These are phyloP conservation scores for Afroboletus lepidellus DNA, from an alignment of 1,284 basidiomycete genomes.

Conservation along the genomic window DNA sequence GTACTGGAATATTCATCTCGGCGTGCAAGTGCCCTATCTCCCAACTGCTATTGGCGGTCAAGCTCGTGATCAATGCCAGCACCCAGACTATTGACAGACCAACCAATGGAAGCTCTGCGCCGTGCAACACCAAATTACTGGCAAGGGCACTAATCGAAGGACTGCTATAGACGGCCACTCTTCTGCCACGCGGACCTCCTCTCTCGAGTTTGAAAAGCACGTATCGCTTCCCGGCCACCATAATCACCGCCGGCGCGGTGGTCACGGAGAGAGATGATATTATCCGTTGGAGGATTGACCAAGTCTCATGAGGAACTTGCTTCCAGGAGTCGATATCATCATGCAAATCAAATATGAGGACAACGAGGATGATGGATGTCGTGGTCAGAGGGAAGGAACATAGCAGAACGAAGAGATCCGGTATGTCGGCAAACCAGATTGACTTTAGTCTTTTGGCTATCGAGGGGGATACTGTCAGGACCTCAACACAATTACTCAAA, in stretches of 20 bases:
- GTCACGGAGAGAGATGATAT: background rate
- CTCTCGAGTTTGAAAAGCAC: background rate
- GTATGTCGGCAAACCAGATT: background rate
- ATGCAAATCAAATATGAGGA: background rate
- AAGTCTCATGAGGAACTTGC: background rate
- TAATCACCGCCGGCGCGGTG: background rate
- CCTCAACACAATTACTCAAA: too few relatives aligned
- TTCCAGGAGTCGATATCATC: background rate
- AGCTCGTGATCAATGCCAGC: slow-evolving; percentile 11
- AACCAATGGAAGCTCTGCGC: background rate
- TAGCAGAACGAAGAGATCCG: background rate
- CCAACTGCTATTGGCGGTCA: slow-evolving; percentile 18
- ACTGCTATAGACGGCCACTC: slow-evolving; percentile 12
- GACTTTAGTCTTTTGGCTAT: too few relatives aligned
- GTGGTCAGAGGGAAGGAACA: background rate
- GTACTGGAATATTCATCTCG: background rate
- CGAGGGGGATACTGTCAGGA: too few relatives aligned
- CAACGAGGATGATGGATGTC: background rate
- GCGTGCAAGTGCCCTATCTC: background rate
- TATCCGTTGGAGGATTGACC: background rate
- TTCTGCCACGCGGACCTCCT: background rate
- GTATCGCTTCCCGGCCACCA: background rate
- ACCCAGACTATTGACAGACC: slow-evolving; percentile 12
- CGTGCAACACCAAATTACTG: background rate
- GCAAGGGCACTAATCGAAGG: slow-evolving; percentile 12